These are phyloP conservation scores for Desmodesmus armatus DNA, from an alignment of 139 green algal species.

Conservation along the genomic window DNA sequence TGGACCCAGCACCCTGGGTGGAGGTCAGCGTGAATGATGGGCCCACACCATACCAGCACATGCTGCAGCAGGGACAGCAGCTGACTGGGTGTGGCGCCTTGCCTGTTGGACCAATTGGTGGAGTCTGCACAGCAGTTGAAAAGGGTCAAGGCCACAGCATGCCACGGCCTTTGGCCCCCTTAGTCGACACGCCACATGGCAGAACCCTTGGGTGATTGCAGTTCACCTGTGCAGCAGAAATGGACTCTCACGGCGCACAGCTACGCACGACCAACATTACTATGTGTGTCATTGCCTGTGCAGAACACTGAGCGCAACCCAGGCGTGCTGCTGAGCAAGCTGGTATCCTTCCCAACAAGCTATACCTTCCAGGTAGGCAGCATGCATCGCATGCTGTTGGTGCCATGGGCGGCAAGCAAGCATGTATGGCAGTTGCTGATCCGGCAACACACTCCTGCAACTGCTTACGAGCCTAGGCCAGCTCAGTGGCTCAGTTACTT, in stretches of 20 bases:
- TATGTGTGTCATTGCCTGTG: neutral
- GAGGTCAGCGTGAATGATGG: constrained; percentile 48
- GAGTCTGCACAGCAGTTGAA: too few species aligned
- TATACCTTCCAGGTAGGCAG: constrained; percentile 67
- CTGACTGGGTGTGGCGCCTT: too few species aligned
- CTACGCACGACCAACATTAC: too few species aligned
- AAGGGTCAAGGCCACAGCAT: neutral
- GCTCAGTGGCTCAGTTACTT: neutral
- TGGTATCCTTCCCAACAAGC: constrained; percentile 63
- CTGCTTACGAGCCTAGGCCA: neutral
- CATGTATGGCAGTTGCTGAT: too few species aligned
- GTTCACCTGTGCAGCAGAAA: too few species aligned
- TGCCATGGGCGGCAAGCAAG: too few species aligned
- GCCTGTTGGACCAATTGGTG: too few species aligned
- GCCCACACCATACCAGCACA: too few species aligned
- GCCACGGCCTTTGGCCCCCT: neutral
- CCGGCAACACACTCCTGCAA: too few species aligned
- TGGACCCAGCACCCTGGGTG: constrained; percentile 59
- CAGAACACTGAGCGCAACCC: constrained; percentile 65
- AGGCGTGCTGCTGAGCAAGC: constrained; percentile 62
- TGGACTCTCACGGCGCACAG: too few species aligned
- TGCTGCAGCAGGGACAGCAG: neutral
- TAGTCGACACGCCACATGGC: too few species aligned
- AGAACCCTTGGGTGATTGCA: too few species aligned
- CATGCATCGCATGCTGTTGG: neutral